Percentiles rank a stretch among this genome's conserved stretches.
Conservation (phyloP, 2,329 filamentous ascomycete species). For the Penicillium janthinellum region DNA sequence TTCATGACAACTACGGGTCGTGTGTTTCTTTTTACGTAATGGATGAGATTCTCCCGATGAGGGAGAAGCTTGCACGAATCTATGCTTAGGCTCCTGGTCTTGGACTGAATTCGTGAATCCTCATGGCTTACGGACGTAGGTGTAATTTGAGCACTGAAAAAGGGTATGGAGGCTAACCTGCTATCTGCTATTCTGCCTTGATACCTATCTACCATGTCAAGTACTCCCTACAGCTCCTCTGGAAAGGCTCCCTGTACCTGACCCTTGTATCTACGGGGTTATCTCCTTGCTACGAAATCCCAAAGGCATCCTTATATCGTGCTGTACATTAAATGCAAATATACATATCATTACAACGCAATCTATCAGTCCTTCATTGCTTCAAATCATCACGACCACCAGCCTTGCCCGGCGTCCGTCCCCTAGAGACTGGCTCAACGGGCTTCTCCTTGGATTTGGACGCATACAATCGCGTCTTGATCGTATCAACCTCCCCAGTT, state of each 20-base stretch:
- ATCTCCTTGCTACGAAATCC: no score
- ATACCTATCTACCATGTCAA: background rate
- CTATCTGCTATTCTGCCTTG: background rate
- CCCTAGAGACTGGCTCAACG: background rate
- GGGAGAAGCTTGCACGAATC: background rate
- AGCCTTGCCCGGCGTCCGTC: background rate
- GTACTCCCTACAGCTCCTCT: background rate
- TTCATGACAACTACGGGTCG: constrained; percentile 17
- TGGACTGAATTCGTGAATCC: constrained; percentile 12
- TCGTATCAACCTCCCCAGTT: background rate
- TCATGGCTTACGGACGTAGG: constrained; percentile 12
- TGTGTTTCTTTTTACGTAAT: background rate
- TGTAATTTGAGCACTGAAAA: background rate
- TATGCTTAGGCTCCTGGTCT: constrained; percentile 4
- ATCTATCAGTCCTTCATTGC: background rate
- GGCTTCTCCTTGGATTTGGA: background rate
- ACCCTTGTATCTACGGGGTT: background rate
- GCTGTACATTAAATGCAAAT: constrained; percentile 1
- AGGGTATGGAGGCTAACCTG: no score
- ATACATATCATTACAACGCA: background rate
- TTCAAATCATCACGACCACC: background rate
- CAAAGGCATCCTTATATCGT: background rate
- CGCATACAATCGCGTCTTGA: background rate
- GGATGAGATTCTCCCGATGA: background rate
- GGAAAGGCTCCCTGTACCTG: no score